phyloP scores from a whole-genome alignment of 2,329 filamentous ascomycete species.

The Botryosphaeria dothidea region DNA sequence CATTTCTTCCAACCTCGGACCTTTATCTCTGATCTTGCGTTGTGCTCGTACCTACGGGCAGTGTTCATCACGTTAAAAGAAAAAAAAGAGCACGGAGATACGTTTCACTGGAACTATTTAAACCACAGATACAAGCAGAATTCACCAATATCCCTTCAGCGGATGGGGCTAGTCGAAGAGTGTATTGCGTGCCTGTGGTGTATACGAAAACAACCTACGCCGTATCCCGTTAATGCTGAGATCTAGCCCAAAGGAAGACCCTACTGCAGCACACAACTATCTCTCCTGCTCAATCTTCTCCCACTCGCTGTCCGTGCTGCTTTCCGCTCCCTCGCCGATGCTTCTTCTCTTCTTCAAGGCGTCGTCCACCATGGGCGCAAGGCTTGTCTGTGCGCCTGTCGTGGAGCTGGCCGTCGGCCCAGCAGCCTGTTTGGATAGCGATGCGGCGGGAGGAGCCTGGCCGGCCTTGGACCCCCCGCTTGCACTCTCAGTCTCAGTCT shows the following conservation, averaged over 20 bases:
- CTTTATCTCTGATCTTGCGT: too few relatives aligned
- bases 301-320: slow-evolving; percentile 95
- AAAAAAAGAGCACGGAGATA: too few relatives aligned
- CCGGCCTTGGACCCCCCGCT: slow-evolving; percentile 10
- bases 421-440: slow-evolving; percentile 24
- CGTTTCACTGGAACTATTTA: too few relatives aligned
- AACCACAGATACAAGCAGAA: too few relatives aligned
- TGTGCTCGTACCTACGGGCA: too few relatives aligned
- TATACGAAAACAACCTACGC: neutral
- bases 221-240: neutral
- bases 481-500: slow-evolving; percentile 38
- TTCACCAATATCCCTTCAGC: too few relatives aligned
- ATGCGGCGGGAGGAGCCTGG: neutral
- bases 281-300: slow-evolving; percentile 74
- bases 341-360: slow-evolving; percentile 48
- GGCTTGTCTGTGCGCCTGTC: slow-evolving; percentile 31
- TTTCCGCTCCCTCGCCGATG: slow-evolving; percentile 52
- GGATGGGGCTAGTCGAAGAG: neutral
- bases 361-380: slow-evolving; percentile 34
- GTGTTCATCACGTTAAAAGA: too few relatives aligned
- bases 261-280: slow-evolving; percentile 22
- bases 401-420: slow-evolving; percentile 23
- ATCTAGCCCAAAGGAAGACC: neutral
- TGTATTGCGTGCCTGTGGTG: neutral
- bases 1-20: too few relatives aligned